Percentiles rank a stretch among this genome's conserved stretches.
phyloP scores from a whole-genome alignment of 2,329 filamentous ascomycete species.

The Metarhizium rileyi region DNA sequence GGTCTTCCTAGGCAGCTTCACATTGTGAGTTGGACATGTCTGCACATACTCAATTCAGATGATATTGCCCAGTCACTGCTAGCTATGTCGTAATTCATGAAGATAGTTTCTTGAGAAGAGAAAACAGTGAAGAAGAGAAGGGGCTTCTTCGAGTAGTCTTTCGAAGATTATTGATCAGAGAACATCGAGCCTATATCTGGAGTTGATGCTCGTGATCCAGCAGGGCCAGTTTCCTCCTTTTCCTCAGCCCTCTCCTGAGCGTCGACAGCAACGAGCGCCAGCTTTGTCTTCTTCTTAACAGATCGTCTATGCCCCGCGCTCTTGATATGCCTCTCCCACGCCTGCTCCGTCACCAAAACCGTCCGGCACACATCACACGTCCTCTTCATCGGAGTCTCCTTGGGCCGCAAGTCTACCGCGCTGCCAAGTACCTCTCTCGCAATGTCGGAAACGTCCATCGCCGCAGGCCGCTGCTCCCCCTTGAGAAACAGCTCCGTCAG shows the following conservation, averaged over 20 bases:
- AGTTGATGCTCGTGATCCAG: constrained; percentile 11
- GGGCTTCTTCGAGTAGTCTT: too few species aligned
- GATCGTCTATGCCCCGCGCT: constrained; percentile 25
- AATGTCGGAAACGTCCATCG: constrained; percentile 36
- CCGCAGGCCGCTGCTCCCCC: constrained; percentile 41
- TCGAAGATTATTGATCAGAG: constrained; percentile 10
- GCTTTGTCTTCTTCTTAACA: constrained; percentile 25
- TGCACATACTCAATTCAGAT: too few species aligned
- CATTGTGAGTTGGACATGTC: too few species aligned
- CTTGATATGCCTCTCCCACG: constrained; percentile 30
- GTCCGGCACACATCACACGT: constrained; percentile 67
- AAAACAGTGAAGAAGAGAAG: too few species aligned
- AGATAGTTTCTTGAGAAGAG: too few species aligned
- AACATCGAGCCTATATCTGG: constrained; percentile 21
- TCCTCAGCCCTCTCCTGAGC: neutral
- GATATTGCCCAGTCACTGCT: too few species aligned
- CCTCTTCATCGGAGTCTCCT: constrained; percentile 45
- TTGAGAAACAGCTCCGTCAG: constrained; percentile 56
- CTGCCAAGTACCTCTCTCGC: constrained; percentile 47
- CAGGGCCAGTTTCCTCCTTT: constrained; percentile 5
- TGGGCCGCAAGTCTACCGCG: constrained; percentile 31
- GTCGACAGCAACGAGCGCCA: constrained; percentile 25
- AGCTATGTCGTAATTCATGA: too few species aligned
- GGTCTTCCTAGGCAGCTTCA: too few species aligned
- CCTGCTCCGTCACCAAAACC: constrained; percentile 46